A percentile compares a stretch with the other conserved stretches of the same genome.
Evolutionary conservation across 148 eudicot species (phyloP).

Genomic region (Simmondsia chinensis): DNA sequence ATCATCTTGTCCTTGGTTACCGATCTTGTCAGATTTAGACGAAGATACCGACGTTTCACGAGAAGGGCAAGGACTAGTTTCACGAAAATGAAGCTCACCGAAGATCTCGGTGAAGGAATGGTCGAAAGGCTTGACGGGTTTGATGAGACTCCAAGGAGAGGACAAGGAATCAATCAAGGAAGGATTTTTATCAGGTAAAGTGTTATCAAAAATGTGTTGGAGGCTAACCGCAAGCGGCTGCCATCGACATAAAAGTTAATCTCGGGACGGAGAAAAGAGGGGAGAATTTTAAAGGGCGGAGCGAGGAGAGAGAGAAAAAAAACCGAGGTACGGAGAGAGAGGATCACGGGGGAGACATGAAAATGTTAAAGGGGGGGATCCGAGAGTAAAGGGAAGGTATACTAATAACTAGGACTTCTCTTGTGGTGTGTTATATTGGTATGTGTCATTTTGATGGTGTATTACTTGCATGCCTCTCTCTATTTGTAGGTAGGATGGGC

Average conservation of each 20-base stretch:
- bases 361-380: constrained; percentile 11
- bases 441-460: too few species aligned
- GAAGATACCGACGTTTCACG: constrained; percentile 10
- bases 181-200: constrained; percentile 43
- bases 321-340: constrained; percentile 1
- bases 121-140: constrained; percentile 24
- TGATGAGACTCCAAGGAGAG: constrained; percentile 41
- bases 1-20: constrained; percentile 5
- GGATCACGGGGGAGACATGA: too few species aligned
- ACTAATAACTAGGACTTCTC: too few species aligned
- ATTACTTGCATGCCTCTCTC: too few species aligned
- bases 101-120: constrained; percentile 59
- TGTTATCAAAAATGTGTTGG: constrained; percentile 55
- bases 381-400: too few species aligned
- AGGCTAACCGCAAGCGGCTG: constrained; percentile 62
- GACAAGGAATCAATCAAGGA: constrained; percentile 34
- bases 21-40: background rate
- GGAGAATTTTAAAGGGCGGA: background rate
- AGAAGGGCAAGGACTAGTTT: constrained; percentile 5
- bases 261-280: background rate
- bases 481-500: too few species aligned
- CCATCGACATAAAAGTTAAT: constrained; percentile 23
- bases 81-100: constrained; percentile 55
- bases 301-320: background rate
- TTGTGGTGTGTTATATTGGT: too few species aligned